phyloP scores from a whole-genome alignment of 2,329 filamentous ascomycete species.

The Aspergillus intermedius region DNA sequence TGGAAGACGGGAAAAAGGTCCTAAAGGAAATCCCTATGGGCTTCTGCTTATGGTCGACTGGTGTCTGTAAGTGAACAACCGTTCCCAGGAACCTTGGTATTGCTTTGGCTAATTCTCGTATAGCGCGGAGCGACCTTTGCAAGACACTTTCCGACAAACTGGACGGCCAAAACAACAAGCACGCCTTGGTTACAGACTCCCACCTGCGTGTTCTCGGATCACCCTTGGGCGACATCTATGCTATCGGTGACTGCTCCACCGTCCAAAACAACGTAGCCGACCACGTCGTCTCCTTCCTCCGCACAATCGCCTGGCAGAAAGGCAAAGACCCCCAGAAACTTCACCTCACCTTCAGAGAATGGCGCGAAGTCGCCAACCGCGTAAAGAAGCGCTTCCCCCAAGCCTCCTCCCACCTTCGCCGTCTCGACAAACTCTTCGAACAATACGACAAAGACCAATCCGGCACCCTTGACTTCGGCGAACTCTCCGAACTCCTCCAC shows the following conservation, averaged over 20 bases:
- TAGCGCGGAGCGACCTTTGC: slow-evolving; percentile 70
- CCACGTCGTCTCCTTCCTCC: slow-evolving; percentile 83
- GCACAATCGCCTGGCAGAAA: slow-evolving; percentile 82
- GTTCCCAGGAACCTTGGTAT: not conserved
- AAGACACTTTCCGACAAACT: slow-evolving; percentile 72
- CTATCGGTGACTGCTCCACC: slow-evolving; percentile 90
- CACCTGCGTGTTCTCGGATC: slow-evolving; percentile 85
- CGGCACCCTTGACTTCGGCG: slow-evolving; percentile 88
- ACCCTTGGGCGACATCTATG: slow-evolving; percentile 89
- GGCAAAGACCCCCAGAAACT: slow-evolving; percentile 86
- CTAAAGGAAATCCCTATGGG: slow-evolving; percentile 92
- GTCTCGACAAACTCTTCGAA: slow-evolving; percentile 83
- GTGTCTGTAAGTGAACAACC: slow-evolving; percentile 52
- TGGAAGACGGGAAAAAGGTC: slow-evolving; percentile 65
- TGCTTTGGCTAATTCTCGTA: slow-evolving; percentile 4
- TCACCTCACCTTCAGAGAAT: slow-evolving; percentile 78
- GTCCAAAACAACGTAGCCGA: slow-evolving; percentile 97
- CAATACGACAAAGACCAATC: slow-evolving; percentile 90
- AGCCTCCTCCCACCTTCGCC: slow-evolving; percentile 75
- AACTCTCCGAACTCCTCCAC: slow-evolving; percentile 77
- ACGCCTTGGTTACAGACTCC: slow-evolving; percentile 89
- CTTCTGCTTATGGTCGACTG: slow-evolving; percentile 97
- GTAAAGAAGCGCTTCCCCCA: slow-evolving; percentile 90
- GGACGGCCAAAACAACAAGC: slow-evolving; percentile 72
- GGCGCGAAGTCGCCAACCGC: slow-evolving; percentile 74